A percentile compares a stretch with the other conserved stretches of the same genome.
These are phyloP conservation scores for Gnomoniopsis smithogilvyi DNA, from an alignment of 2,329 filamentous ascomycete species.

Conservation along the genomic window DNA sequence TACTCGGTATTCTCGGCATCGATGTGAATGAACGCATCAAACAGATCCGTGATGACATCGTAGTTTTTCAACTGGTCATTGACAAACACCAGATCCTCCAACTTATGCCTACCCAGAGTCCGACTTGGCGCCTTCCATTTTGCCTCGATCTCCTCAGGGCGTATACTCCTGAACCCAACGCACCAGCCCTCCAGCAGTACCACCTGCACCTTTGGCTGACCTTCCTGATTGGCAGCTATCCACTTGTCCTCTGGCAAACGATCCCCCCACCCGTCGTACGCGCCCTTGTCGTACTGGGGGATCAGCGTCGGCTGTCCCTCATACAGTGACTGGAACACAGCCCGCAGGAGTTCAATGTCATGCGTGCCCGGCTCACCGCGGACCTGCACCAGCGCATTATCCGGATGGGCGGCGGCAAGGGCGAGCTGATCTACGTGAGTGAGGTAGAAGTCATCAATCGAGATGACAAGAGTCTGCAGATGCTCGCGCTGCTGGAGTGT, in stretches of 20 bases:
- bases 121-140: conserved; percentile 49
- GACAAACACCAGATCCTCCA: conserved; percentile 48
- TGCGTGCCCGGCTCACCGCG: conserved; percentile 83
- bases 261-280: conserved; percentile 73
- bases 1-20: conserved; percentile 70
- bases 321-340: conserved; percentile 60
- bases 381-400: conserved; percentile 75
- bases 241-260: conserved; percentile 62
- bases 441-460: conserved; percentile 89
- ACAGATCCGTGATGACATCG: conserved; percentile 44
- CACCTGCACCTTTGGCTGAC: conserved; percentile 52
- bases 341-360: conserved; percentile 62
- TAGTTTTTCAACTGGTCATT: conserved; percentile 47
- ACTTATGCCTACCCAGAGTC: conserved; percentile 44
- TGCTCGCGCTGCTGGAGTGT: conserved; percentile 56
- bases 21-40: conserved; percentile 56
- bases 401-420: conserved; percentile 61
- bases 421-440: conserved; percentile 64
- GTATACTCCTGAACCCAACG: conserved; percentile 72
- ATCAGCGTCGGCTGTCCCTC: conserved; percentile 51
- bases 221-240: conserved; percentile 52
- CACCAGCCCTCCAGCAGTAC: conserved; percentile 91
- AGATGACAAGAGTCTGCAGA: conserved; percentile 67
- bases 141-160: conserved; percentile 46
- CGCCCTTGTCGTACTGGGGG: conserved; percentile 81